Conservation (phyloP, 2,329 filamentous ascomycete species). For the Bipolaris victoriae region DNA sequence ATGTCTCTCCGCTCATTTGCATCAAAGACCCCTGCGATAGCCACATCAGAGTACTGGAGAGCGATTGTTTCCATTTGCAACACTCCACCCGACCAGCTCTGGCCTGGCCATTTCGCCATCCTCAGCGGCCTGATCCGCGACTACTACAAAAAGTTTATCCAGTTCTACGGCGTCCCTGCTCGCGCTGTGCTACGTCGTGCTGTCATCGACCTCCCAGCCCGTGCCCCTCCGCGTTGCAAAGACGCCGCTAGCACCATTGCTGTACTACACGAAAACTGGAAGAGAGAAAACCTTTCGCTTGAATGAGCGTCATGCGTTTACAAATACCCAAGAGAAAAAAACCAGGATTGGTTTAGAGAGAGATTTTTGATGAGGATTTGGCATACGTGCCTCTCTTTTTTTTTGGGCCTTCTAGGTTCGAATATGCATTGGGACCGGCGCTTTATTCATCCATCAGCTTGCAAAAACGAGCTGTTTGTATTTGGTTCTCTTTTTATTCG, state of each 20-base stretch:
- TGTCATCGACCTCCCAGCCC: conserved; percentile 72
- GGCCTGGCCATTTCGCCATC: conserved; percentile 56
- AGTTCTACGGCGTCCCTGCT: conserved; percentile 79
- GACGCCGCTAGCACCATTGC: conserved; percentile 39
- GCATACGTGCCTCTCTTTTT: neutral
- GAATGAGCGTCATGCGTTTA: conserved; percentile 4
- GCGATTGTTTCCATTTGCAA: conserved; percentile 78
- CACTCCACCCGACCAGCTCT: conserved; percentile 63
- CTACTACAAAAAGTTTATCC: conserved; percentile 75
- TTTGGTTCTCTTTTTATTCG: neutral
- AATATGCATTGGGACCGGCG: neutral
- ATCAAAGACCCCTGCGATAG: conserved; percentile 70
- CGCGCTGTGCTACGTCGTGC: conserved; percentile 73
- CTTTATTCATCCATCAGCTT: neutral
- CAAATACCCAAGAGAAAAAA: neutral
- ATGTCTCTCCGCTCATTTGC: conserved; percentile 75
- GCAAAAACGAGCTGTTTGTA: neutral
- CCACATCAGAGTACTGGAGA: conserved; percentile 83
- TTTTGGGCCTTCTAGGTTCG: neutral
- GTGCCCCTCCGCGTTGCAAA: conserved; percentile 33
- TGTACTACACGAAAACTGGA: conserved; percentile 43
- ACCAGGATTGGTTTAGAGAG: neutral
- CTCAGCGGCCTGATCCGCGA: conserved; percentile 63
- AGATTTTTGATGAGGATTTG: neutral
- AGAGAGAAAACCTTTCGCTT: conserved; percentile 32